Evolutionary conservation across 805 yeast genomes (phyloP).

Genomic region (Candida jianshihensis): DNA sequence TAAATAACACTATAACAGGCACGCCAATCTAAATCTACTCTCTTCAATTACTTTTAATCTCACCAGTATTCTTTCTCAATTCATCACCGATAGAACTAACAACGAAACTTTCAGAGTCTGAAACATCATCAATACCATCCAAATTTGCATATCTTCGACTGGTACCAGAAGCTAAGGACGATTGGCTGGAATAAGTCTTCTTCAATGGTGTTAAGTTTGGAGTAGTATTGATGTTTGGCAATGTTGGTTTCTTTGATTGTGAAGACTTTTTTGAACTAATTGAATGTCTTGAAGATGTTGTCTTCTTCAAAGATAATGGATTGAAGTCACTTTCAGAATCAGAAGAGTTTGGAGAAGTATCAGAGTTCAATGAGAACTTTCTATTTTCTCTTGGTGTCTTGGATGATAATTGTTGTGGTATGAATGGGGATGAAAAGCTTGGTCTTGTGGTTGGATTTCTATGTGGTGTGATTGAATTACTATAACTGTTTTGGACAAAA

Average conservation of each 20-base stretch:
- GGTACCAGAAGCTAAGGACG: constrained; percentile 7
- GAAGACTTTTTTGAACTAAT: constrained; percentile 5
- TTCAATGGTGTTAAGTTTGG: not conserved
- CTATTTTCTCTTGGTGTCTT: constrained; percentile 9
- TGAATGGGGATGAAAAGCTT: constrained; percentile 30
- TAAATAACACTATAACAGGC: not conserved
- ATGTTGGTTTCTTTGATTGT: not conserved
- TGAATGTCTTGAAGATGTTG: constrained; percentile 8
- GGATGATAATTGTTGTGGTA: constrained; percentile 11
- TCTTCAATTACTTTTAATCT: constrained; percentile 15
- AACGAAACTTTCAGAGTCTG: constrained; percentile 23
- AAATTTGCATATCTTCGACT: constrained; percentile 2
- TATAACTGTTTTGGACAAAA: constrained; percentile 8
- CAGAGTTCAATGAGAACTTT: constrained; percentile 15
- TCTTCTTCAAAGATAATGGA: constrained; percentile 4
- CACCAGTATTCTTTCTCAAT: constrained; percentile 25
- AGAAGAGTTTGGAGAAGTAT: constrained; percentile 21
- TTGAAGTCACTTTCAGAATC: constrained; percentile 22
- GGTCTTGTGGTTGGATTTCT: constrained; percentile 13
- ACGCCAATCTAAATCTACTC: not conserved
- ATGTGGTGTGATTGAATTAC: constrained; percentile 18
- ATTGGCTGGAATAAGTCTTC: constrained; percentile 11
- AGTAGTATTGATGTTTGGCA: not conserved
- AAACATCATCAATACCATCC: constrained; percentile 12
- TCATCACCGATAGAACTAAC: constrained; percentile 28